Percentiles rank a stretch among this genome's conserved stretches.
phyloP scores from a whole-genome alignment of 108 stramenopile species.

The Stephanodiscus triporus region DNA sequence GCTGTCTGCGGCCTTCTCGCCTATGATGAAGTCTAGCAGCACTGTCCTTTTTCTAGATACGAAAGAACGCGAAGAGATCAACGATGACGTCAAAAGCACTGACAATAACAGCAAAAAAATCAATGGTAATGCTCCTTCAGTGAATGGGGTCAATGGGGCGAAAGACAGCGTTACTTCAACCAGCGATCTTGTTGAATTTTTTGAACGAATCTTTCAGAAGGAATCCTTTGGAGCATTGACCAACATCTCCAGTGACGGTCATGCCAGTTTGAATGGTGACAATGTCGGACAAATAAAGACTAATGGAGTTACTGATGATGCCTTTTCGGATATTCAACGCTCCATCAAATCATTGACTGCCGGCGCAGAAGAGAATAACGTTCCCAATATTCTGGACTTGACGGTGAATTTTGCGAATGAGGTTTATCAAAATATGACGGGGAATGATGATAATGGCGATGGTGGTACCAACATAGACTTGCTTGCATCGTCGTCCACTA shows the following conservation, averaged over 20 bases:
- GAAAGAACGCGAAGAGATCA: slow-evolving; percentile 20
- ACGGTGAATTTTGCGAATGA: slow-evolving; percentile 51
- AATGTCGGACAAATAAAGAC: not conserved
- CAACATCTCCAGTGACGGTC: slow-evolving; percentile 9
- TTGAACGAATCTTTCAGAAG: slow-evolving; percentile 39
- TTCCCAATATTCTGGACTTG: slow-evolving; percentile 43
- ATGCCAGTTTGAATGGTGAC: slow-evolving; percentile 10
- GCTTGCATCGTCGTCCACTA: slow-evolving; percentile 33
- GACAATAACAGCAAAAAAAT: not conserved
- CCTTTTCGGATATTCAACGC: slow-evolving; percentile 41
- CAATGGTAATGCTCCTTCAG: not conserved
- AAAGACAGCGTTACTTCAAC: slow-evolving; percentile 13
- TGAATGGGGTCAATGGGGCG: not conserved
- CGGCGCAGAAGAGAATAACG: slow-evolving; percentile 18
- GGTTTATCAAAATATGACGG: slow-evolving; percentile 38
- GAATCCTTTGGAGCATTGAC: slow-evolving; percentile 16
- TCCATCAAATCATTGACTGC: slow-evolving; percentile 40
- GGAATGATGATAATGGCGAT: not conserved
- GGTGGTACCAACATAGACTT: slow-evolving; percentile 20
- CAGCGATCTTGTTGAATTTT: slow-evolving; percentile 36
- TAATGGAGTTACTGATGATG: slow-evolving; percentile 9
- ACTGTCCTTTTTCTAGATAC: slow-evolving; percentile 22
- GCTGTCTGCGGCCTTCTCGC: not conserved
- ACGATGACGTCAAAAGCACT: not conserved
- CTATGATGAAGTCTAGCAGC: not conserved